Evolutionary conservation across 176 grass and related monocot species (phyloP).

Genomic region (Guadua angustifolia): DNA sequence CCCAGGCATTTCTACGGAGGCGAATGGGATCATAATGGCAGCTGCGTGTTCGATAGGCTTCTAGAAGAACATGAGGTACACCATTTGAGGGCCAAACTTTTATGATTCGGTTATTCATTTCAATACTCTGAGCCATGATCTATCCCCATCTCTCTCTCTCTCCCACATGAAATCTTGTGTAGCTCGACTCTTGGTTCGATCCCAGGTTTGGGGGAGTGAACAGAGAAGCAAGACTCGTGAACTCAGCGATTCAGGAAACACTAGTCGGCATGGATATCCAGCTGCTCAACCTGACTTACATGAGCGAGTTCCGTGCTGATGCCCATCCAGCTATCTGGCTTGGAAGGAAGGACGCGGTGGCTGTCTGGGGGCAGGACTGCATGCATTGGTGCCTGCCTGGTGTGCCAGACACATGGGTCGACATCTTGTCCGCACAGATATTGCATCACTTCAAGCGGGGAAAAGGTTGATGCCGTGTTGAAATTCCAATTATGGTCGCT

Average conservation of each 20-base stretch:
- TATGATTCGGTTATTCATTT: not conserved
- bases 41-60: slow-evolving; percentile 63
- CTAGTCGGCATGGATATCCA: slow-evolving; percentile 55
- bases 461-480: not conserved
- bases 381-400: slow-evolving; percentile 98
- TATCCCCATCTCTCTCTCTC: not conserved
- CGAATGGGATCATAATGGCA: slow-evolving; percentile 96
- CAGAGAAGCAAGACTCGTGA: slow-evolving; percentile 69
- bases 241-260: slow-evolving; percentile 59
- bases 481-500: not conserved
- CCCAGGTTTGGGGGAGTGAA: slow-evolving; percentile 68
- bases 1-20: slow-evolving; percentile 89
- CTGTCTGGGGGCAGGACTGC: slow-evolving; percentile 89
- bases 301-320: slow-evolving; percentile 89
- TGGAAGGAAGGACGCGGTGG: slow-evolving; percentile 87
- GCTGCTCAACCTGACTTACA: slow-evolving; percentile 81
- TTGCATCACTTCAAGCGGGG: slow-evolving; percentile 53
- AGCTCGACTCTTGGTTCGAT: slow-evolving; percentile 88
- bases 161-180: slow-evolving; percentile 12
- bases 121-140: not conserved
- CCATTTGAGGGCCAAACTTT: not conserved
- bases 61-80: slow-evolving; percentile 74
- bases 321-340: slow-evolving; percentile 91
- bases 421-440: slow-evolving; percentile 70
- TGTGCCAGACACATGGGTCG: slow-evolving; percentile 86